A percentile compares a stretch with the other conserved stretches of the same genome.
phyloP scores from a whole-genome alignment of 352 stramenopile species.

The Phytophthora brassicae region DNA sequence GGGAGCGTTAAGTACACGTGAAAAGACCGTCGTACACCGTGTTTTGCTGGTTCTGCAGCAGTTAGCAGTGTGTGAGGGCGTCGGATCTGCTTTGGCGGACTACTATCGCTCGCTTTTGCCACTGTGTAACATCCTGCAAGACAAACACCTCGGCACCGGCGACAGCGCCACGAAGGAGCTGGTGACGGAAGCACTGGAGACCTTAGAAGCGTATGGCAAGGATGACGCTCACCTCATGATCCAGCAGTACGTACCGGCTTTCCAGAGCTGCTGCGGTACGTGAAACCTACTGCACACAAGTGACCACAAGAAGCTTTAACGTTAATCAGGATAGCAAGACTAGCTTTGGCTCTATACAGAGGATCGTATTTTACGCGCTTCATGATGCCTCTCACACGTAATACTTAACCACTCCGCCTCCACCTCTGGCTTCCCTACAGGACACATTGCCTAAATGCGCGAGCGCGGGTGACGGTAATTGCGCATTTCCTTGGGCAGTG shows the following conservation, averaged over 20 bases:
- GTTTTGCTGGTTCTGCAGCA: slow-evolving; percentile 74
- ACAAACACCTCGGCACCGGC: slow-evolving; percentile 73
- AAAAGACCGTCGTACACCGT: slow-evolving; percentile 67
- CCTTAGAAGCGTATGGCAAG: slow-evolving; percentile 67
- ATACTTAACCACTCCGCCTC: slow-evolving; percentile 9
- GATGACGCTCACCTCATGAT: slow-evolving; percentile 71
- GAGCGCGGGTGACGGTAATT: slow-evolving; percentile 88
- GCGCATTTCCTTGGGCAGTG: slow-evolving; percentile 84
- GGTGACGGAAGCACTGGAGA: slow-evolving; percentile 69
- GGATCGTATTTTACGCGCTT: slow-evolving; percentile 14
- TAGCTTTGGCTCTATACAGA: slow-evolving; percentile 24
- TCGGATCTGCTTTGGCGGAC: slow-evolving; percentile 61
- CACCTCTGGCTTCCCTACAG: slow-evolving; percentile 6
- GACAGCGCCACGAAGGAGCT: slow-evolving; percentile 60
- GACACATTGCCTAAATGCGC: slow-evolving; percentile 58
- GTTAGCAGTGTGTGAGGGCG: slow-evolving; percentile 65
- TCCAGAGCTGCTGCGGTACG: slow-evolving; percentile 48
- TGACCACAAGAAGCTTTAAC: not conserved
- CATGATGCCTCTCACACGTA: slow-evolving; percentile 11
- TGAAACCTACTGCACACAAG: slow-evolving; percentile 6
- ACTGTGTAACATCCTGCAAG: slow-evolving; percentile 83
- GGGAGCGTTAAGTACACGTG: slow-evolving; percentile 57
- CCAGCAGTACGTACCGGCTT: slow-evolving; percentile 77
- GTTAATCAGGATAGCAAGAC: not conserved
- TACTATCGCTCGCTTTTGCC: slow-evolving; percentile 76